Conservation (phyloP, 768 basidiomycete genomes). For the Plicaturopsis crispa region DNA sequence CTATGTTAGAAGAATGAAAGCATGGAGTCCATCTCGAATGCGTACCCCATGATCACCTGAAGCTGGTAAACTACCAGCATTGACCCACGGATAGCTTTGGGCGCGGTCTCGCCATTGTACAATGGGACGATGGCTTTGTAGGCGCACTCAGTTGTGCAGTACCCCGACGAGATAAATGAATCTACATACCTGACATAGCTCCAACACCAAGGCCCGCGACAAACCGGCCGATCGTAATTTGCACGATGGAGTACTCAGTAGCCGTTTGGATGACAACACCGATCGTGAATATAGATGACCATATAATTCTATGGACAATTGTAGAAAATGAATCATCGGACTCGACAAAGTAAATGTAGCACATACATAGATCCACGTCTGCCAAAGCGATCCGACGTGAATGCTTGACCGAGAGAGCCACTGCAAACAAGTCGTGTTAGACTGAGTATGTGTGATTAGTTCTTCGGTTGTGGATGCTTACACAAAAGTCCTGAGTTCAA, state of each 20-base stretch:
- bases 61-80: conserved; percentile 69
- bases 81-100: conserved; percentile 66
- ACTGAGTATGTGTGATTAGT: neutral
- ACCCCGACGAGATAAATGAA: neutral
- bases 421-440: conserved; percentile 17
- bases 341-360: no score
- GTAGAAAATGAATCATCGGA: no score
- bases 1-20: neutral
- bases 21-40: neutral
- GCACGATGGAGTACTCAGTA: conserved; percentile 48
- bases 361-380: conserved; percentile 65
- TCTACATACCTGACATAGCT: conserved; percentile 53
- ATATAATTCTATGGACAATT: no score
- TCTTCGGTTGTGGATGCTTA: conserved; percentile 26
- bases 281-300: conserved; percentile 66
- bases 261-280: conserved; percentile 67
- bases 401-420: conserved; percentile 62
- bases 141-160: conserved; percentile 2
- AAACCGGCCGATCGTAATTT: conserved; percentile 68
- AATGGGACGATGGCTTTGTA: conserved; percentile 47
- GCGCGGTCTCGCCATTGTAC: conserved; percentile 75
- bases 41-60: conserved; percentile 66
- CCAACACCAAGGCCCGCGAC: conserved; percentile 76
- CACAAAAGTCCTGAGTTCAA: conserved; percentile 39
- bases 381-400: conserved; percentile 68